These are phyloP conservation scores for Solanum arcanum DNA, from an alignment of 257 asterid species.

Conservation along the genomic window DNA sequence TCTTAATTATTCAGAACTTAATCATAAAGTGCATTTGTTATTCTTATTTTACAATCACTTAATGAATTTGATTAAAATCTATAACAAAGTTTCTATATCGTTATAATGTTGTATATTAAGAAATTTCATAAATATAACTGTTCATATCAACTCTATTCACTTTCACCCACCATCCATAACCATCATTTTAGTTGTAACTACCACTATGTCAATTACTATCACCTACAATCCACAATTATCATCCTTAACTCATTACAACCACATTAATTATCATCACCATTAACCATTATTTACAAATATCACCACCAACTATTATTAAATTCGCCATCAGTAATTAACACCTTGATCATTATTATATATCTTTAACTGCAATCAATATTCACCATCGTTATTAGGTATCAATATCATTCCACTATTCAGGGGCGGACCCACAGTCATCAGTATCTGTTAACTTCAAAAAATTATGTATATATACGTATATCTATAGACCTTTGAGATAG, in stretches of 20 bases:
- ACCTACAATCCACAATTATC: background rate
- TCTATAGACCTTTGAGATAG: no score
- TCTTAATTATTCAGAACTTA: background rate
- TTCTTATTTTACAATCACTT: background rate
- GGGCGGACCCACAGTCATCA: no score
- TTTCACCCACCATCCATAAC: background rate
- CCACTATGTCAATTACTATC: background rate
- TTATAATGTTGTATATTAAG: no score
- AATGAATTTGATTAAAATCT: background rate
- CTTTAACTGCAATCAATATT: background rate
- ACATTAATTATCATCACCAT: background rate
- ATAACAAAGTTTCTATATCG: background rate
- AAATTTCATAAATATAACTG: no score
- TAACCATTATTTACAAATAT: no score
- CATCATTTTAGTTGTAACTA: background rate
- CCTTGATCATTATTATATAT: no score
- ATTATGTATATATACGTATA: no score
- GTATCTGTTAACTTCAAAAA: no score
- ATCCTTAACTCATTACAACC: background rate
- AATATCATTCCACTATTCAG: no score
- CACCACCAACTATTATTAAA: background rate
- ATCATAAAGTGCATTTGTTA: no score
- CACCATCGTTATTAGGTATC: background rate
- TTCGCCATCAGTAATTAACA: no score
- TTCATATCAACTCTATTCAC: background rate